These are phyloP conservation scores for Haplosporangium gracile DNA, from an alignment of 192 early-diverging fungal genomes.

Conservation along the genomic window DNA sequence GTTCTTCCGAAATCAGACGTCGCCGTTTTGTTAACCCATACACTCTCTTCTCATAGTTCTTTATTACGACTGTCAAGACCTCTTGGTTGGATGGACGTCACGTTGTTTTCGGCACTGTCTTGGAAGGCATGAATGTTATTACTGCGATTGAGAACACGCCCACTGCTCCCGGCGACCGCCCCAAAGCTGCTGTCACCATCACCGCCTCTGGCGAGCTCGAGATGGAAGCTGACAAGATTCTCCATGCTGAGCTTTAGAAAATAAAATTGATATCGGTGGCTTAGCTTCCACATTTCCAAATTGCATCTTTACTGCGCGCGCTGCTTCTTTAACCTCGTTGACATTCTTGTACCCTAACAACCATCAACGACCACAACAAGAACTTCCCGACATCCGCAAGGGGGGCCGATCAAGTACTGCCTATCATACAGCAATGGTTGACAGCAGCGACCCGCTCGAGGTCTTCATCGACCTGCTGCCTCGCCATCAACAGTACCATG, in stretches of 20 bases:
- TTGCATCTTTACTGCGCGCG: background rate
- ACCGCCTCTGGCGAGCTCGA: constrained; percentile 78
- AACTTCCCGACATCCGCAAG: too few species aligned
- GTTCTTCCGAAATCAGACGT: background rate
- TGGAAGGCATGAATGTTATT: constrained; percentile 85
- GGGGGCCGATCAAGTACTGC: too few species aligned
- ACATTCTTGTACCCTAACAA: too few species aligned
- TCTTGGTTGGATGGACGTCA: constrained; percentile 91
- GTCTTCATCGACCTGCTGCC: constrained; percentile 17
- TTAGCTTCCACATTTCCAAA: background rate
- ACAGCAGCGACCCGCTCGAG: constrained; percentile 8
- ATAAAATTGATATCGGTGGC: background rate
- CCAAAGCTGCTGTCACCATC: constrained; percentile 76
- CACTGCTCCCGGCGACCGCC: constrained; percentile 73
- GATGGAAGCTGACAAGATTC: constrained; percentile 23
- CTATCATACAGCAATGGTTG: background rate
- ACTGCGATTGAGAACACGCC: constrained; percentile 78
- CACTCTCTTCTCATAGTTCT: constrained; percentile 73
- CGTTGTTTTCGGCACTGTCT: constrained; percentile 93
- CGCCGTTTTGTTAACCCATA: background rate
- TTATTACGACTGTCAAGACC: constrained; percentile 91
- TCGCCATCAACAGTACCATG: constrained; percentile 27
- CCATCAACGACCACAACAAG: background rate
- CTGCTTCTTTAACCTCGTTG: background rate
- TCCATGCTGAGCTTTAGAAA: constrained; percentile 41